These are phyloP conservation scores for Rhamnella rubrinervis DNA, from an alignment of 331 rosid genomes.

Conservation along the genomic window DNA sequence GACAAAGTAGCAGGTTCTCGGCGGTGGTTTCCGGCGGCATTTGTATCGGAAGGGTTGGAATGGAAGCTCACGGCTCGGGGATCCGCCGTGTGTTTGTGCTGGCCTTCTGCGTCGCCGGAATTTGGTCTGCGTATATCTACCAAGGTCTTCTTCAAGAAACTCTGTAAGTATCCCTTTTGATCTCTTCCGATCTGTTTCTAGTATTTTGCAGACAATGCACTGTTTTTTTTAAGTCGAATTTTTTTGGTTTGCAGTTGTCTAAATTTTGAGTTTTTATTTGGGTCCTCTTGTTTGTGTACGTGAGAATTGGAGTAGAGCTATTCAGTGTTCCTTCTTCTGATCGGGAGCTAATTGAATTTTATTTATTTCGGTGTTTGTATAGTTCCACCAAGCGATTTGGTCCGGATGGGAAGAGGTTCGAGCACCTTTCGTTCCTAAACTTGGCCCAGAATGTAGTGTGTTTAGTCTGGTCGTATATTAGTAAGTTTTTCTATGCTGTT, in stretches of 20 bases:
- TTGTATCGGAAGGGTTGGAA: slow-evolving; percentile 18
- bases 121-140: slow-evolving; percentile 95
- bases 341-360: background rate
- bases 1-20: slow-evolving; percentile 21
- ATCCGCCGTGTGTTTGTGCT: slow-evolving; percentile 70
- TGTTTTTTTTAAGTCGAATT: background rate
- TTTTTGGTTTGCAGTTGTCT: no score
- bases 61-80: slow-evolving; percentile 86
- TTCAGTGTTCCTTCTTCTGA: background rate
- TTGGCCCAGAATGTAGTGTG: slow-evolving; percentile 92
- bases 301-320: background rate
- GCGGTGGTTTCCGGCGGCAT: slow-evolving; percentile 36
- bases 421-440: slow-evolving; percentile 89
- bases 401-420: slow-evolving; percentile 67
- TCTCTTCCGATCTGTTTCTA: background rate
- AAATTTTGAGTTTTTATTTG: background rate
- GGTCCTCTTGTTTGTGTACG: background rate
- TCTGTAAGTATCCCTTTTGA: slow-evolving; percentile 43
- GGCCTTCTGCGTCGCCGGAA: slow-evolving; percentile 83
- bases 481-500: slow-evolving; percentile 46
- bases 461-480: slow-evolving; percentile 86
- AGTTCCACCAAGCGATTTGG: slow-evolving; percentile 97
- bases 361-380: slow-evolving; percentile 10
- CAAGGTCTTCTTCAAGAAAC: slow-evolving; percentile 98
- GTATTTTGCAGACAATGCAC: background rate